Percentiles rank a stretch among this genome's conserved stretches.
These are phyloP conservation scores for Komagataella ulmi DNA, from an alignment of 805 yeast species.

Conservation along the genomic window DNA sequence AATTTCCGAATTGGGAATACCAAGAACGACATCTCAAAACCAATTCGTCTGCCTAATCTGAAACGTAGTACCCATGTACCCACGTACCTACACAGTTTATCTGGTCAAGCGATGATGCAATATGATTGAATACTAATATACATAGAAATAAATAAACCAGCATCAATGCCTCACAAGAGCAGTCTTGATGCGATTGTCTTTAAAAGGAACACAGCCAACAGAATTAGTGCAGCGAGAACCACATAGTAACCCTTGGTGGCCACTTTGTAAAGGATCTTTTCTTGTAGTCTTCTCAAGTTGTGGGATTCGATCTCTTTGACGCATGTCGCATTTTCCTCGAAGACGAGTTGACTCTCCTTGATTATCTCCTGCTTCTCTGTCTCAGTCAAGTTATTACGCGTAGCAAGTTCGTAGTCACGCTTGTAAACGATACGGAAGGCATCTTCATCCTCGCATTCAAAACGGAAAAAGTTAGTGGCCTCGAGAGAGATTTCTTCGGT, in stretches of 20 bases:
- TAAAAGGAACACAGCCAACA: not conserved
- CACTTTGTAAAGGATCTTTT: conserved; percentile 39
- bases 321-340: conserved; percentile 45
- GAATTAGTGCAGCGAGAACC: conserved; percentile 16
- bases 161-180: not conserved
- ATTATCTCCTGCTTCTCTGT: conserved; percentile 58
- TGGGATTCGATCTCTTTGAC: conserved; percentile 55
- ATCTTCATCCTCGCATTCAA: conserved; percentile 53
- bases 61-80: not conserved
- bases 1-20: not conserved
- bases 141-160: not conserved
- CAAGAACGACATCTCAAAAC: too few species aligned
- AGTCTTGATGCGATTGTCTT: not conserved
- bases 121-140: not conserved
- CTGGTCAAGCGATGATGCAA: not conserved
- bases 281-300: conserved; percentile 43
- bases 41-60: too few species aligned
- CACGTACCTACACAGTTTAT: not conserved
- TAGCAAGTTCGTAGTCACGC: conserved; percentile 64
- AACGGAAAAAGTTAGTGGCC: conserved; percentile 63
- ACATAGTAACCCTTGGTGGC: conserved; percentile 39
- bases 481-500: conserved; percentile 44
- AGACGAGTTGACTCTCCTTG: conserved; percentile 53
- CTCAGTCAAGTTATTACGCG: conserved; percentile 61
- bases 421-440: conserved; percentile 54